These are phyloP conservation scores for Chimonanthus salicifolius DNA, from an alignment of 164 flowering plant genomes.

Conservation along the genomic window DNA sequence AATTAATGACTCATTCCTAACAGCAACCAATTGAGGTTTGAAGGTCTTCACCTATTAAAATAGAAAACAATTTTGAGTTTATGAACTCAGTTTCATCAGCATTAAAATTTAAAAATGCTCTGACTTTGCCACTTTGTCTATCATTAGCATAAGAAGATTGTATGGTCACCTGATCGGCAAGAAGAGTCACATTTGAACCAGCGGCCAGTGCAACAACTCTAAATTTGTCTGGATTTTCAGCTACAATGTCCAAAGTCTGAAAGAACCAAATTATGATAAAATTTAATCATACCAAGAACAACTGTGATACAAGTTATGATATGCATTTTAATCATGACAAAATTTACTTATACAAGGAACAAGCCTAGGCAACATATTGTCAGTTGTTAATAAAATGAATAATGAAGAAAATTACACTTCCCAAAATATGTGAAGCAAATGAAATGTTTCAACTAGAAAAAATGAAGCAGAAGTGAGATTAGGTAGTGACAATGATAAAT, in stretches of 20 bases:
- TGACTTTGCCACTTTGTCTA: constrained; percentile 1
- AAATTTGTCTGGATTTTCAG: constrained; percentile 92
- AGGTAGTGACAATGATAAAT: background rate
- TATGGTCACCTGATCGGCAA: constrained; percentile 82
- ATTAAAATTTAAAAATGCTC: background rate
- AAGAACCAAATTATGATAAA: constrained; percentile 7
- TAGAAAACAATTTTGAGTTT: background rate
- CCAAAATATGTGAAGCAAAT: background rate
- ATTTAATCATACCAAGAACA: no score
- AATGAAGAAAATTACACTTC: background rate
- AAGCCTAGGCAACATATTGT: background rate
- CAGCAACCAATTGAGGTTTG: constrained; percentile 78
- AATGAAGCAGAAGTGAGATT: background rate
- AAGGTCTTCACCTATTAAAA: constrained; percentile 66
- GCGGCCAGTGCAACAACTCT: constrained; percentile 94
- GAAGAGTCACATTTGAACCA: constrained; percentile 96
- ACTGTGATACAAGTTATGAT: background rate
- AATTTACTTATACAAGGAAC: background rate
- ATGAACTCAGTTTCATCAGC: background rate
- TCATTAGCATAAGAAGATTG: background rate
- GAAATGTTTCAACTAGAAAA: background rate
- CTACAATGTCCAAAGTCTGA: constrained; percentile 95
- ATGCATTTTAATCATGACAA: background rate
- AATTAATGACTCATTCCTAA: constrained; percentile 67
- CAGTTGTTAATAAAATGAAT: no score